Evolutionary conservation across 2,329 filamentous ascomycete genomes (phyloP).

Genomic region (Alternaria incomplexa): DNA sequence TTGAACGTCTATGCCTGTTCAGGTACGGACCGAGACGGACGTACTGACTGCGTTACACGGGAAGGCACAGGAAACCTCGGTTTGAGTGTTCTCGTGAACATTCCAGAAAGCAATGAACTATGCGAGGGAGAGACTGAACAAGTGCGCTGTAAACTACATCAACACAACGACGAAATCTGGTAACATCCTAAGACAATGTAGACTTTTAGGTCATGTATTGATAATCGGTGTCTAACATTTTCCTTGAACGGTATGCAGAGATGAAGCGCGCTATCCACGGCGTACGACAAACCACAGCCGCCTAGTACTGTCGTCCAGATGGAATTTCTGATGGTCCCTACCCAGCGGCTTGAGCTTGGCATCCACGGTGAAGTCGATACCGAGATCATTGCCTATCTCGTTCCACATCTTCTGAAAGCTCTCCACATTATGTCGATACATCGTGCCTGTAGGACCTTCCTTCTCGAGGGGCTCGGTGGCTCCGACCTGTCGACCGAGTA

Average conservation of each 20-base stretch:
- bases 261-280: slow-evolving; percentile 17
- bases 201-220: not conserved
- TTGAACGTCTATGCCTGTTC: not conserved
- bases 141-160: not conserved
- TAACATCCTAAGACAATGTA: not conserved
- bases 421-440: slow-evolving; percentile 43
- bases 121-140: not conserved
- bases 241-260: not conserved
- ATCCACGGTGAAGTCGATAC: slow-evolving; percentile 30
- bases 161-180: not conserved
- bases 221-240: not conserved
- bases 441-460: slow-evolving; percentile 19
- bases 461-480: slow-evolving; percentile 25
- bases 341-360: slow-evolving; percentile 18
- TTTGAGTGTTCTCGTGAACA: not conserved
- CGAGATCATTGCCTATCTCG: slow-evolving; percentile 42
- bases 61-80: not conserved
- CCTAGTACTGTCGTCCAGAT: slow-evolving; percentile 15
- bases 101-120: not conserved
- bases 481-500: slow-evolving; percentile 62
- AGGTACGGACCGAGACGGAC: not conserved
- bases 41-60: not conserved
- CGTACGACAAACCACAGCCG: slow-evolving; percentile 31
- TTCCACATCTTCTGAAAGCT: slow-evolving; percentile 49
- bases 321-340: slow-evolving; percentile 13